These are phyloP conservation scores for Pseudogymnoascus pannorum DNA, from an alignment of 2,329 filamentous ascomycete species.

Conservation along the genomic window DNA sequence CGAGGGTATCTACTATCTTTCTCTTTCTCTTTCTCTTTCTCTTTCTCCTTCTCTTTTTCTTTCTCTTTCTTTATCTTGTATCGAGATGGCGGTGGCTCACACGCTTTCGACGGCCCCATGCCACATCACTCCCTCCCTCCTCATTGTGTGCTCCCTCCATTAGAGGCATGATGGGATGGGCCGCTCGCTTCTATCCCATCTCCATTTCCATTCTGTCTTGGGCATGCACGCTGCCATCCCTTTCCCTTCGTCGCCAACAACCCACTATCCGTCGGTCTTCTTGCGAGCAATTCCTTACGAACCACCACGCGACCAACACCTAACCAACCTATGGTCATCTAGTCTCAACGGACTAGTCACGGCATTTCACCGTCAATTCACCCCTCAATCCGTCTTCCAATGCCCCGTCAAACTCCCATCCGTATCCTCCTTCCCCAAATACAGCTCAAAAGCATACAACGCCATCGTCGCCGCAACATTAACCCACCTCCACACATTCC, in stretches of 20 bases:
- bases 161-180: not conserved
- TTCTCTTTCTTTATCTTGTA: not conserved
- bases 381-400: slow-evolving; percentile 81
- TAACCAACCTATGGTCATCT: not conserved
- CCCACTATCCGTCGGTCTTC: not conserved
- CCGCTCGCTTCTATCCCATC: not conserved
- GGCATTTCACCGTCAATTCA: not conserved
- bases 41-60: not conserved
- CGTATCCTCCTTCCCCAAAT: slow-evolving; percentile 74
- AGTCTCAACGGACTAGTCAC: not conserved
- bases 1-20: slow-evolving; percentile 4
- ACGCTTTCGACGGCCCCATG: not conserved
- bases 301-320: not conserved
- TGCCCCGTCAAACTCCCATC: slow-evolving; percentile 67
- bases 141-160: not conserved
- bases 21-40: not conserved
- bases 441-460: slow-evolving; percentile 84
- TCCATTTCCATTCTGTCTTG: not conserved
- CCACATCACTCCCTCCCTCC: not conserved
- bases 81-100: not conserved
- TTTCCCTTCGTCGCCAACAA: not conserved
- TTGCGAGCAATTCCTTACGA: not conserved
- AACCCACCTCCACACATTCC: slow-evolving; percentile 88
- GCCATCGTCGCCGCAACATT: slow-evolving; percentile 86
- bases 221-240: not conserved